Base-by-base conservation (phyloP, 495 filamentous ascomycete species). In the Platismatia glauca region DNA sequence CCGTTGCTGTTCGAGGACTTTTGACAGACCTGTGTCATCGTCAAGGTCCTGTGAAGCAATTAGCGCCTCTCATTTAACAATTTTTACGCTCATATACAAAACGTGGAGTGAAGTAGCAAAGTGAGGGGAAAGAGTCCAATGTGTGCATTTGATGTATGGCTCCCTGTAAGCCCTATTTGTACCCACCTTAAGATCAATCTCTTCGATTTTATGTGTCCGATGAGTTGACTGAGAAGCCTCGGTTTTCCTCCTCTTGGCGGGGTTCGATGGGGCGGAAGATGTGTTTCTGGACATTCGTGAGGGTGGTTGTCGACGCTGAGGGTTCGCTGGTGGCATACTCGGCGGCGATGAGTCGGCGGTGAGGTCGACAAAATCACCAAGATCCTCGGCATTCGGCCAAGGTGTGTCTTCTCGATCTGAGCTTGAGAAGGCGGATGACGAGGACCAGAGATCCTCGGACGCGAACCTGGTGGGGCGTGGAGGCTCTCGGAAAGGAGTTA, bases 181-280 rank as follows among this genome's bases (percentile, higher is more conserved):
- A 50, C 46, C 22, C 8, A 50, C 46, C 16, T 81, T 81, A 29
- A 87, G 71, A 73, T 93, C 87, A n/a, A 88, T 76, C 7, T 80
- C 69, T 60, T 84, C 82, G 34, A 82, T 69, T 15, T 61, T 50
- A 29, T 15, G 20, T 55, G 59, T 18, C 27, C 52, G 58, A 55
- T 27, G n/a, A 16, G 29, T 56, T 24, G 61, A 58, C n/a, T 57
- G 53, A 0, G 53, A 50, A 29, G 72, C 65, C 57, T 80, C 39
- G 22, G 63, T 50, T 52, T 68, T 64, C 66, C 58, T 76, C 70
- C 37, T 74, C 76, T 63, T 77, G 71, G 70, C 64, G 4, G 65
- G 44, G n/a, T 58, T 62, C 44, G 64, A 63, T 33, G 55, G 18
- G 55, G 55, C 48, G 58, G 67, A 57, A 31, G 61, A 58, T 13